Evolutionary conservation across 306 rosid species (phyloP).

Genomic region (Quercus bicolor): DNA sequence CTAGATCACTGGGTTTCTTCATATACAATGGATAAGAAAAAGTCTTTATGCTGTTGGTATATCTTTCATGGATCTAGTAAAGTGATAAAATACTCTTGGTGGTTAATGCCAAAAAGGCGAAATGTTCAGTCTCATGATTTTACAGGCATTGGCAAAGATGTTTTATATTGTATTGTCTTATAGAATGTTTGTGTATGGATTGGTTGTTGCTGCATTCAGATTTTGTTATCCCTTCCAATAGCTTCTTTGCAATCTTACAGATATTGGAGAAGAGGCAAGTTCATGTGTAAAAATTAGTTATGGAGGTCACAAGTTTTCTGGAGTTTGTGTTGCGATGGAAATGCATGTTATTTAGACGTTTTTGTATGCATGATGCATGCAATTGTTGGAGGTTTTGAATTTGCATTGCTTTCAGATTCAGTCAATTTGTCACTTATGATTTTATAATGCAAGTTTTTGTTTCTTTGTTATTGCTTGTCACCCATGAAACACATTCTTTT

Average conservation of each 20-base stretch:
- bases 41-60: not conserved
- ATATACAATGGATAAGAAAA: no score
- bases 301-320: no score
- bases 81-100: not conserved
- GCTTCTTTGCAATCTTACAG: not conserved
- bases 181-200: not conserved
- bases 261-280: not conserved
- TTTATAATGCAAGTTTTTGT: not conserved
- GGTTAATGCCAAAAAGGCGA: not conserved
- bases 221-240: not conserved
- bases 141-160: not conserved
- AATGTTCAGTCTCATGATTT: not conserved
- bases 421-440: not conserved
- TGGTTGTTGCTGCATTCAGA: not conserved
- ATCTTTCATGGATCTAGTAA: not conserved
- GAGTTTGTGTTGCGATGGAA: not conserved
- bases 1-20: no score
- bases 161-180: not conserved
- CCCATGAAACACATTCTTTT: conserved; percentile 2
- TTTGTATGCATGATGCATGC: conserved; percentile 7
- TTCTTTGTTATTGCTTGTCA: not conserved
- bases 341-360: not conserved
- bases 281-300: no score
- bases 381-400: not conserved
- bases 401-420: not conserved